Conservation (phyloP, 805 yeast species). For the Kodamaea kaohsiungensis region DNA sequence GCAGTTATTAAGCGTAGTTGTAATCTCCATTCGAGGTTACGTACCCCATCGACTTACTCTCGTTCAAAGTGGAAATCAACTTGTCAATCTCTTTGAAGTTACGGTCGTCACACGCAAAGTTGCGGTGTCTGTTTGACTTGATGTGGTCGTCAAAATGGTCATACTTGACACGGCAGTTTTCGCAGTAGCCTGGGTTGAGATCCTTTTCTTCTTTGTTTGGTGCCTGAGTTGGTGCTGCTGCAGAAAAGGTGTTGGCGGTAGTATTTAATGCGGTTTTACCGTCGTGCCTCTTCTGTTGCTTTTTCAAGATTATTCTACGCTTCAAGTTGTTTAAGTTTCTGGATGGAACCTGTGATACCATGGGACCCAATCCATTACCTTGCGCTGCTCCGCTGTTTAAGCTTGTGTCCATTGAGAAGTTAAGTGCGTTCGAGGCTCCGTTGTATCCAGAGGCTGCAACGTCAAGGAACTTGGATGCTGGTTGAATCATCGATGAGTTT, state of each 20-base stretch:
- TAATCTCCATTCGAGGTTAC: constrained; percentile 44
- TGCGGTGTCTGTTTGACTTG: constrained; percentile 64
- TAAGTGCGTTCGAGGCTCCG: constrained; percentile 46
- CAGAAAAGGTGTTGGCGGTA: constrained; percentile 3
- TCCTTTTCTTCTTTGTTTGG: constrained; percentile 28
- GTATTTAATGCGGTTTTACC: constrained; percentile 9
- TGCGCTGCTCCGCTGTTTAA: constrained; percentile 40
- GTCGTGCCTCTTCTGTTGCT: constrained; percentile 22
- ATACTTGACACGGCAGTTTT: constrained; percentile 84
- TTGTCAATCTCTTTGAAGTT: constrained; percentile 80
- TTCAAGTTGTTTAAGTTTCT: constrained; percentile 51
- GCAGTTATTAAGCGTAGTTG: constrained; percentile 15
- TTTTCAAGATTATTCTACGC: constrained; percentile 45
- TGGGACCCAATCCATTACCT: constrained; percentile 61
- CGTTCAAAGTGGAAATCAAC: constrained; percentile 55
- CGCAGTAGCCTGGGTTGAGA: constrained; percentile 79
- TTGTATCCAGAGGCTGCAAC: constrained; percentile 47
- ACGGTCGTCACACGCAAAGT: constrained; percentile 69
- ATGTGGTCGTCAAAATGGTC: constrained; percentile 80
- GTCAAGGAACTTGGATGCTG: constrained; percentile 42
- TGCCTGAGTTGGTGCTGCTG: constrained; percentile 9
- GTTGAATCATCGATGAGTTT: constrained; percentile 41
- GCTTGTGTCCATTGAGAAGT: constrained; percentile 42
- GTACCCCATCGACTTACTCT: constrained; percentile 43
- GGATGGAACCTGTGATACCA: constrained; percentile 56